A percentile compares a stretch with the other conserved stretches of the same genome.
These are phyloP conservation scores for Camelina sativa DNA, from an alignment of 345 rosid genomes.

Conservation along the genomic window DNA sequence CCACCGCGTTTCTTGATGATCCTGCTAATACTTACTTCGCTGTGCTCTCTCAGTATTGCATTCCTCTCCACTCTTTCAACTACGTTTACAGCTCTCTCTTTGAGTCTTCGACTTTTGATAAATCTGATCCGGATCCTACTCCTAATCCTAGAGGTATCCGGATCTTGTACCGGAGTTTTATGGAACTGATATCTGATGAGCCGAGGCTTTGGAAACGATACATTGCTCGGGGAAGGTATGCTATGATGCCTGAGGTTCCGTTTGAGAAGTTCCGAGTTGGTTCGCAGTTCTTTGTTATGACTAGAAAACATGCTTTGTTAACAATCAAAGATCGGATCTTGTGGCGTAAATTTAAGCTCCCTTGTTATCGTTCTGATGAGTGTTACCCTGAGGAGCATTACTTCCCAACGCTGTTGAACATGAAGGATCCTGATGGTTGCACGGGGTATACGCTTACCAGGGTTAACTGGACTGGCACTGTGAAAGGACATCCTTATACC, in stretches of 20 bases:
- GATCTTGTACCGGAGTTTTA: slow-evolving; percentile 66
- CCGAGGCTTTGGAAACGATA: slow-evolving; percentile 85
- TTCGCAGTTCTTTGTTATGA: slow-evolving; percentile 90
- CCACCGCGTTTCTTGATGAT: slow-evolving; percentile 84
- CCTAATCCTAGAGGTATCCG: slow-evolving; percentile 55
- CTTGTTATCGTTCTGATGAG: slow-evolving; percentile 73
- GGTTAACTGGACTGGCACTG: slow-evolving; percentile 96
- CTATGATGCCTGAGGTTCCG: slow-evolving; percentile 82
- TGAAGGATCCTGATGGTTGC: slow-evolving; percentile 74
- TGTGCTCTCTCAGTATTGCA: slow-evolving; percentile 79
- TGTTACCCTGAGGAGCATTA: slow-evolving; percentile 99
- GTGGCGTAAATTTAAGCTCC: slow-evolving; percentile 81
- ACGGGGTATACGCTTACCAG: slow-evolving; percentile 73
- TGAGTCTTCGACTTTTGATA: slow-evolving; percentile 58
- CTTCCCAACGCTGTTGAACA: slow-evolving; percentile 83
- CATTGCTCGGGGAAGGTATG: slow-evolving; percentile 70
- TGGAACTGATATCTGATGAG: slow-evolving; percentile 71
- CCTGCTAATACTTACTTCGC: slow-evolving; percentile 88
- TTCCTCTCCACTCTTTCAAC: slow-evolving; percentile 79
- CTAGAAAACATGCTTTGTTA: slow-evolving; percentile 72
- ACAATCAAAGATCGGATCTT: slow-evolving; percentile 70
- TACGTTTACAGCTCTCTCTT: slow-evolving; percentile 72
- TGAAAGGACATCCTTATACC: slow-evolving; percentile 81
- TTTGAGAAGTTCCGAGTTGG: slow-evolving; percentile 75
- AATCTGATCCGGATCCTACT: slow-evolving; percentile 49